A percentile compares a stretch with the other conserved stretches of the same genome.
These are phyloP conservation scores for Fimicolochytrium jonesii DNA, from an alignment of 192 early-diverging fungal genomes.

Conservation along the genomic window DNA sequence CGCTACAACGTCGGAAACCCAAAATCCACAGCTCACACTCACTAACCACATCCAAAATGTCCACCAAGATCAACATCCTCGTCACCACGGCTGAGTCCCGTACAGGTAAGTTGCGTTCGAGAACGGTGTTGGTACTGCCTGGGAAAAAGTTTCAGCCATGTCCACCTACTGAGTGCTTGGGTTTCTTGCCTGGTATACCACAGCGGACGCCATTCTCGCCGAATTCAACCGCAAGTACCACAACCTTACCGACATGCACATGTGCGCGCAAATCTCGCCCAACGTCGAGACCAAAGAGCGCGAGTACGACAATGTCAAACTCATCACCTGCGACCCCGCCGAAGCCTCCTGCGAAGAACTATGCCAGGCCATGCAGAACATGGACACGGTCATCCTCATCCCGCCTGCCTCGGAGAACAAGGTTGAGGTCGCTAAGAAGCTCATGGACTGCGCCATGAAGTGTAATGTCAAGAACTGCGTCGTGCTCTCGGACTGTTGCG, in stretches of 20 bases:
- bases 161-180: background rate
- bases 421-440: background rate
- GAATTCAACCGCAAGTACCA: slow-evolving; percentile 2
- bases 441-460: background rate
- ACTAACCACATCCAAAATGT: too few relatives aligned
- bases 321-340: background rate
- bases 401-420: slow-evolving; percentile 1
- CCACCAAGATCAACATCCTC: background rate
- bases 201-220: slow-evolving; percentile 7
- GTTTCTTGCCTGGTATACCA: too few relatives aligned
- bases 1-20: too few relatives aligned
- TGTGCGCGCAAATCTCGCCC: background rate
- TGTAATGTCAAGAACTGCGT: background rate
- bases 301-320: background rate
- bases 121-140: too few relatives aligned
- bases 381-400: slow-evolving; percentile 1
- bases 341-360: background rate
- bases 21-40: too few relatives aligned
- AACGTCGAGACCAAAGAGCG: background rate
- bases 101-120: too few relatives aligned
- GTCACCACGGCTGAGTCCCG: slow-evolving; percentile 13
- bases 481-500: background rate
- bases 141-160: too few relatives aligned
- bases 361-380: background rate
- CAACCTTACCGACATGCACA: background rate